Conservation (phyloP, 805 yeast genomes). For the Yamadazyma nakazawae region DNA sequence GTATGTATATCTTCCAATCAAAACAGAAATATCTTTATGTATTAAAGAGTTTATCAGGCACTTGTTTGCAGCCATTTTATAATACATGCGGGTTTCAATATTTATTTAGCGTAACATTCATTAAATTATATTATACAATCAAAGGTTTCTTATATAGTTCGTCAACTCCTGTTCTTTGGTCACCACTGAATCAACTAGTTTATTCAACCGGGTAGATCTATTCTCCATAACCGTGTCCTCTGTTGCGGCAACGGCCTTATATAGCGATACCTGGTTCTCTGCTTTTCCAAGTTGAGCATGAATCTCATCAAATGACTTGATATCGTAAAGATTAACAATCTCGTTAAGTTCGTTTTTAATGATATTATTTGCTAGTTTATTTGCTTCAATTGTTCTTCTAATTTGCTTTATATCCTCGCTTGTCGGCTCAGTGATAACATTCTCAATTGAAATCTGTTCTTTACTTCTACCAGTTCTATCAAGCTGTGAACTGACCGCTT, state of each 20-base stretch:
- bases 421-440: neutral
- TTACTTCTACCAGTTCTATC: neutral
- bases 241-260: neutral
- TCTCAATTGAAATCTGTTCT: neutral
- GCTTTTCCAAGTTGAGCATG: neutral
- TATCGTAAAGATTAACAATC: neutral
- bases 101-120: neutral
- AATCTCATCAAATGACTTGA: neutral
- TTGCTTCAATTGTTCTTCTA: neutral
- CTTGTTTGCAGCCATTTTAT: too few species aligned
- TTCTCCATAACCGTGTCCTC: conserved; percentile 10
- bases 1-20: too few species aligned
- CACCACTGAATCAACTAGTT: conserved; percentile 21
- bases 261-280: neutral
- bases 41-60: too few species aligned
- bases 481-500: neutral
- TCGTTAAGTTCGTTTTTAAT: neutral
- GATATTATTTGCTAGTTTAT: neutral
- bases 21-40: too few species aligned
- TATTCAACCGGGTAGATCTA: conserved; percentile 18
- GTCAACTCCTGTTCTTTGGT: conserved; percentile 14
- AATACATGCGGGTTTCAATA: too few species aligned
- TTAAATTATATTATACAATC: neutral
- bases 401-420: neutral
- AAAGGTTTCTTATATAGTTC: conserved; percentile 1